These are phyloP conservation scores for Claviceps paspali DNA, from an alignment of 2,329 filamentous ascomycete genomes.

Conservation along the genomic window DNA sequence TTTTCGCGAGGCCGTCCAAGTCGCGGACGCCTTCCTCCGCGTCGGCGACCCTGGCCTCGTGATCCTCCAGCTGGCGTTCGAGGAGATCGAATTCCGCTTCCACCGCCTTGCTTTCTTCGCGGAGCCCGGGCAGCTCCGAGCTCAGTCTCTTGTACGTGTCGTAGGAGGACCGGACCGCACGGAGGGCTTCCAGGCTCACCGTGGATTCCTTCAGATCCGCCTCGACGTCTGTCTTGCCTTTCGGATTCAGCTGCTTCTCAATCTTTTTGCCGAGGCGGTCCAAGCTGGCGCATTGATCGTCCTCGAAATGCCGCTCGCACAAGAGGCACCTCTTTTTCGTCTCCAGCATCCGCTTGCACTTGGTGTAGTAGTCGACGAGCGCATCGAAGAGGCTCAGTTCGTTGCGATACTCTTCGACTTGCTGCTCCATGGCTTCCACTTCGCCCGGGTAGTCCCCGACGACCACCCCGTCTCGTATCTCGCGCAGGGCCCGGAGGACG, in stretches of 20 bases:
- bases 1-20: constrained; percentile 60
- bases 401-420: constrained; percentile 45
- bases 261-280: constrained; percentile 54
- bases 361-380: constrained; percentile 55
- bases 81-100: constrained; percentile 47
- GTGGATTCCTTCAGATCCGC: constrained; percentile 39
- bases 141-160: constrained; percentile 60
- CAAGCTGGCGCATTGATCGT: constrained; percentile 37
- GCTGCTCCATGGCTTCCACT: constrained; percentile 34
- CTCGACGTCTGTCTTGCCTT: constrained; percentile 46
- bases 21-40: constrained; percentile 53
- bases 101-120: constrained; percentile 45
- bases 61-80: constrained; percentile 46
- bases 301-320: constrained; percentile 56
- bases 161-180: constrained; percentile 49
- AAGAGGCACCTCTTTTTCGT: constrained; percentile 60
- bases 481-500: constrained; percentile 33
- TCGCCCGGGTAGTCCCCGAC: constrained; percentile 40
- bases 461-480: constrained; percentile 26
- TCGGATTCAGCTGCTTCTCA: constrained; percentile 44
- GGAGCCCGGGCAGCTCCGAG: constrained; percentile 54
- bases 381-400: constrained; percentile 56
- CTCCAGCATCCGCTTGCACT: constrained; percentile 50
- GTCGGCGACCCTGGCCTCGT: constrained; percentile 51
- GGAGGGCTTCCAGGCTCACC: constrained; percentile 40